Base-by-base conservation (phyloP, 805 yeast species). In the Yueomyces sinensis region DNA sequence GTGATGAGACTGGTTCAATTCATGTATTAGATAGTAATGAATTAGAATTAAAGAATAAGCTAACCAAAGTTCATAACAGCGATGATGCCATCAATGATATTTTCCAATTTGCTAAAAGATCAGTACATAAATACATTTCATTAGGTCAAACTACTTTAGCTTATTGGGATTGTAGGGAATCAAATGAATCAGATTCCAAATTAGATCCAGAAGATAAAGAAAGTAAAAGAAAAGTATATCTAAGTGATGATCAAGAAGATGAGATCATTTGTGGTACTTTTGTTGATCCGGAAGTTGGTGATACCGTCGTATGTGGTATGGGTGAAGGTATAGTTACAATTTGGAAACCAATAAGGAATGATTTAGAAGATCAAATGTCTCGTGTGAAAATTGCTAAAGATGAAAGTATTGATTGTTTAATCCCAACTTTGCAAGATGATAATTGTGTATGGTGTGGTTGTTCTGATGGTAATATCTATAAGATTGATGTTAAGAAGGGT, bases 161-260 rank as follows among this genome's bases (percentile, higher is more conserved):
- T 1, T 78, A 77, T 38, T 66, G 87, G 47, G 96, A 89, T 54
- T 65, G 79, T 3, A 62, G 95, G 32, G 82, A 79, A 45, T 43
- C 49, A 2, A 45, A 49, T 18, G 54, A 50, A 23, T 32, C 35
- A 11, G 52, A 48, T 29, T 34, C 37, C 19, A 34, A 39, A 3
- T 39, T 45, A n/a, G 28, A 36, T 2, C 43, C 37, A 13, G 47
- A 43, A 20, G 51, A 47, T 23, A 36, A 37, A 17, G 49, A 44
- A 13, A 40, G 45, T 14, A 45, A 50, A 35, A 82, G 81, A 4
- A 66, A 75, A 2, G 54, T 78, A 1, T 58, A 70, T 3, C 68
- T 68, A 28, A 76, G 87, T 27, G 97, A 87, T 41, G 87, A 84
- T 51, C 98, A 89, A 59, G 95, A 81, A 44, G 97, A 89, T 49